phyloP scores from a whole-genome alignment of 2,329 filamentous ascomycete species.

The Diaporthe nobilis region DNA sequence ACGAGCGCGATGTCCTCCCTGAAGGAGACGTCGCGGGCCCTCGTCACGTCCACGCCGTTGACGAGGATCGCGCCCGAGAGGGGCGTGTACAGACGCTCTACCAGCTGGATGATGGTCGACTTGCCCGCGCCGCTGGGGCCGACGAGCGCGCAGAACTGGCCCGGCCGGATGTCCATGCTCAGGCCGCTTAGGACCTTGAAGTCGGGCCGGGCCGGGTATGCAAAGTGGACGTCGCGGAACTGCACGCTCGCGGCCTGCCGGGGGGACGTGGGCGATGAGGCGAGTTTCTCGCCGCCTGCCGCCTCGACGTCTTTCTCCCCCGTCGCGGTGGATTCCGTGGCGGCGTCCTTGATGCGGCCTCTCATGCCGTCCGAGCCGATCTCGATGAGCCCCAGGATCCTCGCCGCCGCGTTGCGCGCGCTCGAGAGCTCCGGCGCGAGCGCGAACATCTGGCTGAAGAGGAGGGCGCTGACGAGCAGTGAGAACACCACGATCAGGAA shows the following conservation, averaged over 20 bases:
- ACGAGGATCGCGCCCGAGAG: conserved; percentile 65
- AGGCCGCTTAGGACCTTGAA: conserved; percentile 61
- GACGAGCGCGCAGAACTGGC: conserved; percentile 59
- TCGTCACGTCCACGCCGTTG: conserved; percentile 59
- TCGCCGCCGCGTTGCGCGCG: conserved; percentile 61
- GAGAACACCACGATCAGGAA: conserved; percentile 71
- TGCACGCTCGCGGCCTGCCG: conserved; percentile 53
- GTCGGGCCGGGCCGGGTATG: conserved; percentile 72
- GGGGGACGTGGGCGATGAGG: background rate
- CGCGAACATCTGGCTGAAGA: conserved; percentile 71
- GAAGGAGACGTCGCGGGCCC: conserved; percentile 47
- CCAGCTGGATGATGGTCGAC: conserved; percentile 61
- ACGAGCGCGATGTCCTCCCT: conserved; percentile 56
- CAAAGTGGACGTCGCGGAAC: conserved; percentile 70
- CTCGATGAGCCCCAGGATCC: conserved; percentile 53
- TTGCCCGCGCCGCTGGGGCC: conserved; percentile 64
- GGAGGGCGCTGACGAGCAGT: conserved; percentile 65
- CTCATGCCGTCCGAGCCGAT: conserved; percentile 38
- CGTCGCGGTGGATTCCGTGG: background rate
- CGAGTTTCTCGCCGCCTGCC: conserved; percentile 45
- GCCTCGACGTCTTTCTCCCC: conserved; percentile 48
- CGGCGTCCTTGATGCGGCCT: background rate
- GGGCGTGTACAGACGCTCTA: conserved; percentile 69
- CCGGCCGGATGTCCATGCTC: conserved; percentile 53
- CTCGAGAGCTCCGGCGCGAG: conserved; percentile 70